Percentiles rank a stretch among this genome's conserved stretches.
These are phyloP conservation scores for Dispira simplex DNA, from an alignment of 192 early-diverging fungal species.

Conservation along the genomic window DNA sequence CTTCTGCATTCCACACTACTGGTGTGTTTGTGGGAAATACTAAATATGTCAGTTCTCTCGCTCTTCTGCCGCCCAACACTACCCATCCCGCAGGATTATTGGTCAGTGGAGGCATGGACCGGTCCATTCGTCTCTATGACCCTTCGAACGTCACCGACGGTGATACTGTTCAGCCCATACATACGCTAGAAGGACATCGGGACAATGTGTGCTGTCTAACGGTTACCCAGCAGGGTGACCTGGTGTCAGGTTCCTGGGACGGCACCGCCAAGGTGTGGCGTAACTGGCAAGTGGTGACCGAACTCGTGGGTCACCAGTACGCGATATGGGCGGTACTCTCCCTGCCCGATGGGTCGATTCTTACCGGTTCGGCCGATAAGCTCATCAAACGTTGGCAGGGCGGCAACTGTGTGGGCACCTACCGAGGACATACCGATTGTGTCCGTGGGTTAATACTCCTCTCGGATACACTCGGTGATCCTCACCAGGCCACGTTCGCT, in stretches of 20 bases:
- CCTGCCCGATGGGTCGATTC: conserved; percentile 42
- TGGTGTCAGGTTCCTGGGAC: conserved; percentile 99
- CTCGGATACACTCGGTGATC: background rate
- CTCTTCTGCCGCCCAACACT: background rate
- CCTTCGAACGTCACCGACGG: background rate
- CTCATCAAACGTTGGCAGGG: conserved; percentile 74
- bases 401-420: conserved; percentile 42
- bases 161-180: conserved; percentile 27
- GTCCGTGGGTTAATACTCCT: conserved; percentile 64
- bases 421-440: conserved; percentile 75
- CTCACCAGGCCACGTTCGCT: conserved; percentile 47
- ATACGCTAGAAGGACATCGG: conserved; percentile 61
- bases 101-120: conserved; percentile 4
- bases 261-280: conserved; percentile 83
- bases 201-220: conserved; percentile 77
- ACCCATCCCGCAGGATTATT: conserved; percentile 3
- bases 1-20: background rate
- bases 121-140: conserved; percentile 8
- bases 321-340: conserved; percentile 91
- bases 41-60: conserved; percentile 8
- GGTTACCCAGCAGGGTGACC: conserved; percentile 33
- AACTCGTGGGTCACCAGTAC: conserved; percentile 58
- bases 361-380: conserved; percentile 89
- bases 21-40: conserved; percentile 6
- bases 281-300: conserved; percentile 49